Evolutionary conservation across 176 grass and related monocot species (phyloP).

Genomic region (Lolium rigidum): DNA sequence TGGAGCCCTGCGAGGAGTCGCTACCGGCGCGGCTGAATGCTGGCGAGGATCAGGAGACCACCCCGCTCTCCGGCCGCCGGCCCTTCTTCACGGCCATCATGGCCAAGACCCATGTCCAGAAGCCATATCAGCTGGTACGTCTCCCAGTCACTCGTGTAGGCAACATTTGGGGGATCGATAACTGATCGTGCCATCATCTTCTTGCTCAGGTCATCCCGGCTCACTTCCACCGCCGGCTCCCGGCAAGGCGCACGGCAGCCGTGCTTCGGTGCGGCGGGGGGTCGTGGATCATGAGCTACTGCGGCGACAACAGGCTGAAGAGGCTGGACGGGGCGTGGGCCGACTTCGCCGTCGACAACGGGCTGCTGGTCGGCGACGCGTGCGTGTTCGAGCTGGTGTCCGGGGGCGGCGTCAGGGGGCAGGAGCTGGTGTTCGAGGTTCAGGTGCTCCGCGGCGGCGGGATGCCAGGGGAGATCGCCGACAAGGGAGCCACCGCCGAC

Average conservation of each 20-base stretch:
- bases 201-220: conserved; percentile 17
- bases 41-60: conserved; percentile 6
- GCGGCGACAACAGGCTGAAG: conserved; percentile 19
- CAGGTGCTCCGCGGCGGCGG: conserved; percentile 48
- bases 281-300: conserved; percentile 42
- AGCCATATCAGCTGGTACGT: conserved; percentile 27
- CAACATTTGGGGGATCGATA: neutral
- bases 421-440: conserved; percentile 37
- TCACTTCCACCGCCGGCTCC: conserved; percentile 41
- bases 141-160: neutral
- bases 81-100: conserved; percentile 44
- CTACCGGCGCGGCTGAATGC: neutral
- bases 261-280: conserved; percentile 23
- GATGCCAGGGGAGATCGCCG: conserved; percentile 35
- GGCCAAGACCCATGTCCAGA: conserved; percentile 28
- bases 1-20: neutral
- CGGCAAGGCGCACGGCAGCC: neutral
- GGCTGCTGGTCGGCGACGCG: conserved; percentile 42
- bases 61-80: conserved; percentile 37
- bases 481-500: conserved; percentile 25
- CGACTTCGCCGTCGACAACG: conserved; percentile 43
- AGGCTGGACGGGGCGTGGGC: conserved; percentile 31
- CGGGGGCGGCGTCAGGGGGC: neutral
- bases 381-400: conserved; percentile 45
- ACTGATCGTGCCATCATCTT: neutral